A percentile compares a stretch with the other conserved stretches of the same genome.
Evolutionary conservation across 140 eudicot genomes (phyloP).

Genomic region (Flaveria floridana): DNA sequence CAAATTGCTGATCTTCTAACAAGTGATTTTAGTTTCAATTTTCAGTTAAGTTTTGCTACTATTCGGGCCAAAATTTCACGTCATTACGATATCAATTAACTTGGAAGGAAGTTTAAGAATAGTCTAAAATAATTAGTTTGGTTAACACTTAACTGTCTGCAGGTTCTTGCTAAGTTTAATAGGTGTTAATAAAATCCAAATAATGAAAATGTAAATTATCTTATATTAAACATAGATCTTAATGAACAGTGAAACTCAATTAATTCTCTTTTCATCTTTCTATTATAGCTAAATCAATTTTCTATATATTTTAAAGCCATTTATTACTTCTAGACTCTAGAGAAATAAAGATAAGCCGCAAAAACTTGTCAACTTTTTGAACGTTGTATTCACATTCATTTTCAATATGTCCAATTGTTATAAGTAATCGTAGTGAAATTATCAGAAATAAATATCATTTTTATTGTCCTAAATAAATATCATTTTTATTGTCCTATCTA

Average conservation of each 20-base stretch:
- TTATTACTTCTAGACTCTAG: background rate
- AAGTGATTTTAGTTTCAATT: too few species aligned
- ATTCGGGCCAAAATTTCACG: too few species aligned
- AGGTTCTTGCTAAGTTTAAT: background rate
- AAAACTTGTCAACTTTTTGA: background rate
- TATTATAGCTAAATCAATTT: background rate
- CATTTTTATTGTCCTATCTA: background rate
- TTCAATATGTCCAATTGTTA: background rate
- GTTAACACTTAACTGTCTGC: background rate
- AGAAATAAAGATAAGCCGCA: background rate
- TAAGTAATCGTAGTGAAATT: background rate
- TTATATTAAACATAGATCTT: too few species aligned
- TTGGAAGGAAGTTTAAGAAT: too few species aligned
- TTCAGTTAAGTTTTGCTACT: too few species aligned
- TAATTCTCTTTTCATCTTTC: too few species aligned
- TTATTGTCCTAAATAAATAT: background rate
- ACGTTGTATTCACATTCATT: slow-evolving; percentile 6
- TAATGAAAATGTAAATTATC: background rate
- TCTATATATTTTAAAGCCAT: background rate
- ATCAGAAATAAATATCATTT: background rate
- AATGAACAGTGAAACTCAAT: too few species aligned
- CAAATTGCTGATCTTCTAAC: too few species aligned
- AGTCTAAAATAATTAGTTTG: background rate
- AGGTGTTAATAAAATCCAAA: background rate
- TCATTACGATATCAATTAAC: too few species aligned